These are phyloP conservation scores for Aspergillus sp. DNA, from an alignment of 2,329 filamentous ascomycete genomes.

Conservation along the genomic window DNA sequence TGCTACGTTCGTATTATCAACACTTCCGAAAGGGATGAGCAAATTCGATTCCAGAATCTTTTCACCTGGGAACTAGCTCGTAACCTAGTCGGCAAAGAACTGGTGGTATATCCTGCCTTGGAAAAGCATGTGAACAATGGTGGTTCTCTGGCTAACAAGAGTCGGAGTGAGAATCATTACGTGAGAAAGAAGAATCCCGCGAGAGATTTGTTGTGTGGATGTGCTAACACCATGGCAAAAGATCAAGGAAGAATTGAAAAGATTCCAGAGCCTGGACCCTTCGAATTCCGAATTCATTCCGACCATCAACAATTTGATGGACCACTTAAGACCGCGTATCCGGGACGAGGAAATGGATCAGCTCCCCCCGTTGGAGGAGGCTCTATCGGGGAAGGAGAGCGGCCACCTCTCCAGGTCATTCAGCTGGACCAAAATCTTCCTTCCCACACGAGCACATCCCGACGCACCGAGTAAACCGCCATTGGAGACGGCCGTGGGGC, in stretches of 20 bases:
- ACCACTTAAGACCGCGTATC: constrained; percentile 38
- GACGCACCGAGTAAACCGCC: constrained; percentile 43
- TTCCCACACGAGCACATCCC: constrained; percentile 45
- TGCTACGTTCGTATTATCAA: constrained; percentile 37
- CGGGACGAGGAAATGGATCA: constrained; percentile 44
- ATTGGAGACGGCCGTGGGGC: constrained; percentile 47
- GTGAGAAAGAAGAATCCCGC: constrained; percentile 1
- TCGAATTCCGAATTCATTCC: constrained; percentile 32
- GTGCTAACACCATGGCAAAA: constrained; percentile 13
- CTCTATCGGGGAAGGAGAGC: constrained; percentile 26
- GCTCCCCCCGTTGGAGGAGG: constrained; percentile 39
- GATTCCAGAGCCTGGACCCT: constrained; percentile 40
- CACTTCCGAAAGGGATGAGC: constrained; percentile 31
- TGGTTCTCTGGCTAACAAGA: constrained; percentile 37
- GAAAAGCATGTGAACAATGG: constrained; percentile 41
- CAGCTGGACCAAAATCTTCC: constrained; percentile 44
- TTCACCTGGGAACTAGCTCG: constrained; percentile 46
- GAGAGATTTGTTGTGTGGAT: not conserved
- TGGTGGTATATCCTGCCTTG: constrained; percentile 46
- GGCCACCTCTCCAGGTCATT: constrained; percentile 38
- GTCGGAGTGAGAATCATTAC: constrained; percentile 38
- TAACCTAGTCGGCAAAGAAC: constrained; percentile 43
- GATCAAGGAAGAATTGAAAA: constrained; percentile 44
- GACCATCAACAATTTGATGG: constrained; percentile 37
- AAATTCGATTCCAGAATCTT: constrained; percentile 40